Evolutionary conservation across 2,329 filamentous ascomycete genomes (phyloP), one percentile per base, ranked within the genome.

Genomic region (Ceratocystis cacaofunesta): DNA sequence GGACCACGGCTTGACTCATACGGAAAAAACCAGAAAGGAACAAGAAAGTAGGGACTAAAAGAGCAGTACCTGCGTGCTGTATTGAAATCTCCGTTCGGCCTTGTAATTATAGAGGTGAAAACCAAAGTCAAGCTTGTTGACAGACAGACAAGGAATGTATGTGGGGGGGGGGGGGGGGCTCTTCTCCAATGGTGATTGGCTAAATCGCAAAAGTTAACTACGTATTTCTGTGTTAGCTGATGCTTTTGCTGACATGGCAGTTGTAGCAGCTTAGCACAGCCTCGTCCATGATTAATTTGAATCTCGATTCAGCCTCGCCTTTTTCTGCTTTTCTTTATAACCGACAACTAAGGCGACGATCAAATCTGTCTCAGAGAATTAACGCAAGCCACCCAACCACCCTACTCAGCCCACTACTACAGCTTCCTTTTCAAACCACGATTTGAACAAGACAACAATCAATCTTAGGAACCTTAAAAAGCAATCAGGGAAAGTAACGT

Each of bases 1-100:
- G 41, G 30, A 30, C 15, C 30, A 46, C 66, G 64, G 48, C 44
- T 32, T 61, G 58, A 44, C 48, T 62, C 64, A 65, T 65, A 65
- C 32, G 64, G 17, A 30, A 36, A 58, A n/a, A n/a, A 12, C 19
- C 19, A 19, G 10, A 25, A 25, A 10, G 48, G 7, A 50, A 2
- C 48, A 50, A 25, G 22, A 8, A 30, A 58, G 28, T 17, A 32
- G 17, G 8, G 28, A 8, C 28, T 32, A 25, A 17, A 58, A 28
- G 15, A 28, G 48, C 6, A 52, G 48, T 28, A 25, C 19, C 48
- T 28, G 48, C 5, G 48, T 12, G 19, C 7, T 10, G 36, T 41
- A 41, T 41, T 41, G 36, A 41, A 41, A 15, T 12, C 3, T 41
- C 10, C 12, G 32, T 36, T 36, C 32, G 32, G 32, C 8, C 8